Evolutionary conservation across 148 eudicot species (phyloP), one percentile per base, ranked within the genome.

Genomic region (Silene uniflora): DNA sequence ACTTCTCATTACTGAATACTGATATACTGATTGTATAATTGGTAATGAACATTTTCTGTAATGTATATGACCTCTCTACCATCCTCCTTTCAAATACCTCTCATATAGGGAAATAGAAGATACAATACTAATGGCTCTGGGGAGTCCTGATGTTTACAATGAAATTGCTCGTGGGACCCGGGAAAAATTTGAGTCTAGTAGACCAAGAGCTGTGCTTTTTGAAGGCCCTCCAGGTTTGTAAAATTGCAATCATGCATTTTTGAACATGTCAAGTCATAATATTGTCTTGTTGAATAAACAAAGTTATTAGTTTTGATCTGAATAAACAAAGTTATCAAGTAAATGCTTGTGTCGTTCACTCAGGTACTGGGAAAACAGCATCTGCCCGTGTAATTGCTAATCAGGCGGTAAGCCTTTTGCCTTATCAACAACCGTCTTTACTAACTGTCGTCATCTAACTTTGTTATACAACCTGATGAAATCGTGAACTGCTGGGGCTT

Each of bases 281-380:
- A 7, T 24, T 54, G 39, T 27, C 29, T 27, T 27, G 29, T 27
- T 27, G 29, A 27, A 27, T 27, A 27, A 27, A 27, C 29, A 27
- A 27, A 27, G 29, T 27, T 27, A 27, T 44, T 67, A 18, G 24
- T 67, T n/a, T 35, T 13, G 24, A 17, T 29, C 39, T 19, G 35
- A 23, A 10, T 46, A 29, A 60, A 64, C 16, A 17, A 12, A 6
- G 67, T 69, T 7, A n/a, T 18, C 16, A 54, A 19, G 4, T 39
- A 14, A 72, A 58, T 76, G 72, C 66, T 69, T 52, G 46, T 78
- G 29, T 78, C 63, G 70, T 77, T 67, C 83, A 83, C 82, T 76
- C 88, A 95, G 99, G 99, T 77, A 95, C 99, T 18, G 99, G 99
- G 83, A 95, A 95, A 87, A 95, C 99, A 71, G 92, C 97, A 61